Evolutionary conservation across 805 yeast genomes (phyloP).

Genomic region (Kluyveromyces wickerhamii): DNA sequence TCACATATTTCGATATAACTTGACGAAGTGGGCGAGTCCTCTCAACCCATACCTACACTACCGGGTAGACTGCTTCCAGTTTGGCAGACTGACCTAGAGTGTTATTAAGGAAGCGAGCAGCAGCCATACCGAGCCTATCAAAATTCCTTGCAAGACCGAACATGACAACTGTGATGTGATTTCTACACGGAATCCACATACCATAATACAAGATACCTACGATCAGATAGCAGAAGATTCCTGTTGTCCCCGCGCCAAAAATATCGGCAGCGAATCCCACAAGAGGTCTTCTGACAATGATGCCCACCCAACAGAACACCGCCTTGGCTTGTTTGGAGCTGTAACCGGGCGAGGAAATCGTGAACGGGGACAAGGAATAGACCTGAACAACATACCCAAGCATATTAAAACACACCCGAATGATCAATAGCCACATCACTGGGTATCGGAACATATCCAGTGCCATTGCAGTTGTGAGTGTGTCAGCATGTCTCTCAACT

Average conservation of each 20-base stretch:
- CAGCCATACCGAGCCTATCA: conserved; percentile 58
- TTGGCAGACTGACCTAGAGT: conserved; percentile 46
- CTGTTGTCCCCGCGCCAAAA: conserved; percentile 44
- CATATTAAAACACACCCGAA: conserved; percentile 41
- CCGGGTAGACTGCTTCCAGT: conserved; percentile 41
- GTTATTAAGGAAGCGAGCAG: conserved; percentile 45
- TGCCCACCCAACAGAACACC: conserved; percentile 54
- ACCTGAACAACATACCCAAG: conserved; percentile 55
- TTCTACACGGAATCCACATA: conserved; percentile 52
- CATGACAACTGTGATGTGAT: conserved; percentile 45
- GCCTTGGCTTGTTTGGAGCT: conserved; percentile 44
- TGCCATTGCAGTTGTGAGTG: neutral
- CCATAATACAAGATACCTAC: conserved; percentile 39
- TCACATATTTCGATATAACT: no score
- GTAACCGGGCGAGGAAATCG: conserved; percentile 49
- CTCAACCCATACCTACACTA: conserved; percentile 51
- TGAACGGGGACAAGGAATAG: conserved; percentile 52
- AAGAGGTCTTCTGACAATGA: conserved; percentile 46
- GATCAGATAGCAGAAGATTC: conserved; percentile 31
- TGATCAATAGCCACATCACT: conserved; percentile 29
- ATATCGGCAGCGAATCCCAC: conserved; percentile 45
- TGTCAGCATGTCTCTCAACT: neutral
- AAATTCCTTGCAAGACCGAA: conserved; percentile 48
- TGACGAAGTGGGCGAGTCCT: no score
- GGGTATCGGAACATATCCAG: conserved; percentile 3